phyloP scores from a whole-genome alignment of 495 filamentous ascomycete genomes.

The Sabuloglossum arenarium region DNA sequence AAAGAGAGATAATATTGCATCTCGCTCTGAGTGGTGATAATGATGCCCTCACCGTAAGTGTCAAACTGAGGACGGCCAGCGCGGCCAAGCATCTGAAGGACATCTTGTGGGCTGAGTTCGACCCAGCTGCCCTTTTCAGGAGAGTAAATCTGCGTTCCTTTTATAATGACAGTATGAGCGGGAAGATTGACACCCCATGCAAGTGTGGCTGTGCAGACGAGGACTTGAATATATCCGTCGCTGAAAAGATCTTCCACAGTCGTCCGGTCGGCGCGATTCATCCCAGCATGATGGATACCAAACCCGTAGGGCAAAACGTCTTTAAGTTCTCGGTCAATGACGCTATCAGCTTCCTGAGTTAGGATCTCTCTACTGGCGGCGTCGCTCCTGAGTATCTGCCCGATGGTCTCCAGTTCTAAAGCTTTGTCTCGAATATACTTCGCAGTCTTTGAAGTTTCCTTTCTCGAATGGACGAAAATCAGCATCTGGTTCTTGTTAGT shows the following conservation, averaged over 20 bases:
- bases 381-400: conserved; percentile 84
- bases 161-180: conserved; percentile 91
- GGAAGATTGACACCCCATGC: conserved; percentile 94
- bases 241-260: conserved; percentile 90
- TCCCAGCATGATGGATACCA: conserved; percentile 93
- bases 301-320: conserved; percentile 92
- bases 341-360: conserved; percentile 61
- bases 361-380: conserved; percentile 79
- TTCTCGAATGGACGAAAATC: conserved; percentile 93
- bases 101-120: conserved; percentile 90
- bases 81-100: conserved; percentile 95
- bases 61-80: conserved; percentile 93
- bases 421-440: conserved; percentile 93
- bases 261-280: conserved; percentile 80
- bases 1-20: conserved; percentile 94
- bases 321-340: conserved; percentile 75
- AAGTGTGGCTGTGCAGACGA: conserved; percentile 90
- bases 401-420: conserved; percentile 85
- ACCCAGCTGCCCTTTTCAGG: conserved; percentile 99
- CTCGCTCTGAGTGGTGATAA: conserved; percentile 87
- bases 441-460: conserved; percentile 94
- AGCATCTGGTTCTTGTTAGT: conserved; percentile 87
- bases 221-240: conserved; percentile 76
- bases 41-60: conserved; percentile 94
- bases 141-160: conserved; percentile 93